phyloP scores from a whole-genome alignment of 495 filamentous ascomycete genomes.

The Venustampulla echinocandica region DNA sequence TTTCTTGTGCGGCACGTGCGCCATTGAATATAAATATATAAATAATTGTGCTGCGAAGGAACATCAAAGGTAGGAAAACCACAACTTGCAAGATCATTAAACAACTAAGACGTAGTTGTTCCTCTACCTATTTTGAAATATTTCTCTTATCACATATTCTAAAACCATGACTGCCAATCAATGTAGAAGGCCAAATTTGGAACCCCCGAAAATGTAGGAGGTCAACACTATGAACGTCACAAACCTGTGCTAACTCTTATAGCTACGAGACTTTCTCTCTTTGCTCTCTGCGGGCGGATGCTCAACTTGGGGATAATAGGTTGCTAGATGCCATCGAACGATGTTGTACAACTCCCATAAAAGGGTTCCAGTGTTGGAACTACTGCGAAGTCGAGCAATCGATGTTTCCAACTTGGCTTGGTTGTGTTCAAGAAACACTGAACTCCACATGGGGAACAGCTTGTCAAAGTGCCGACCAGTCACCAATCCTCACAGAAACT shows the following conservation, averaged over 20 bases:
- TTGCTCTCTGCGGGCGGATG: not conserved
- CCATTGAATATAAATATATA: not conserved
- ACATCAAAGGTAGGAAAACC: not conserved
- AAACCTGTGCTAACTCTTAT: slow-evolving; percentile 4
- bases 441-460: slow-evolving; percentile 4
- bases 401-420: slow-evolving; percentile 1
- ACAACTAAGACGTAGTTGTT: not conserved
- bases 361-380: slow-evolving; percentile 3
- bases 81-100: not conserved
- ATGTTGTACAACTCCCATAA: slow-evolving; percentile 3
- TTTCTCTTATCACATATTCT: not conserved
- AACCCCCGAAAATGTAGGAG: not conserved
- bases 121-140: not conserved
- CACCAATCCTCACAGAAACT: not conserved
- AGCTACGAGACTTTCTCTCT: not conserved
- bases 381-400: slow-evolving; percentile 4
- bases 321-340: not conserved
- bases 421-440: slow-evolving; percentile 2
- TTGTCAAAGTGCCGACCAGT: not conserved
- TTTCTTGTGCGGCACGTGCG: not conserved
- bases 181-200: not conserved
- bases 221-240: not conserved
- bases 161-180: not conserved
- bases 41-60: not conserved
- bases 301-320: not conserved